Evolutionary conservation across 148 eudicot genomes (phyloP).

Genomic region (Rhododendron simsii): DNA sequence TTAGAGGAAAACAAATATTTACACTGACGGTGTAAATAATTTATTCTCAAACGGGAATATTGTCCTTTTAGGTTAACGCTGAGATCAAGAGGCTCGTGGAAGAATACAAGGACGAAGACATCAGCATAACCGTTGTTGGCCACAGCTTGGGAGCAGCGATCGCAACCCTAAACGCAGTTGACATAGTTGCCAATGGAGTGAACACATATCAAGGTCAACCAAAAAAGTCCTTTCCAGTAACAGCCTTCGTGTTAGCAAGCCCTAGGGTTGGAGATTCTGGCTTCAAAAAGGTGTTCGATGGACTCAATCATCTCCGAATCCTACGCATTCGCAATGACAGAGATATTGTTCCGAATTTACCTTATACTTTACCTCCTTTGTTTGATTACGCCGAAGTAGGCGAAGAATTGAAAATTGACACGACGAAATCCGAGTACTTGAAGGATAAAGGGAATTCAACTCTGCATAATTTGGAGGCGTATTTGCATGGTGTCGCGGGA

Average conservation of each 20-base stretch:
- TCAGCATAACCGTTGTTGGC: slow-evolving; percentile 52
- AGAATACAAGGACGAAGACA: neutral
- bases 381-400: slow-evolving; percentile 50
- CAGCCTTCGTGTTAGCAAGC: slow-evolving; percentile 15
- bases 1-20: no score
- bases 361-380: slow-evolving; percentile 8
- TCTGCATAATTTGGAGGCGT: slow-evolving; percentile 34
- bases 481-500: no score
- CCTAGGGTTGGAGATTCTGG: slow-evolving; percentile 40
- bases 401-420: slow-evolving; percentile 40
- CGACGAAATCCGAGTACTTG: slow-evolving; percentile 43
- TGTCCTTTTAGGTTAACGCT: slow-evolving; percentile 31
- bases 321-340: slow-evolving; percentile 31
- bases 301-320: slow-evolving; percentile 22
- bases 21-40: no score
- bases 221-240: slow-evolving; percentile 37
- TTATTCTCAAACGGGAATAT: no score
- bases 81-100: slow-evolving; percentile 46
- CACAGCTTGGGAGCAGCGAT: slow-evolving; percentile 61
- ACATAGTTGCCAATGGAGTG: slow-evolving; percentile 42
- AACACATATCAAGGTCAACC: slow-evolving; percentile 13
- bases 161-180: slow-evolving; percentile 51
- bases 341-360: slow-evolving; percentile 47
- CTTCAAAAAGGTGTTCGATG: slow-evolving; percentile 25
- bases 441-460: slow-evolving; percentile 18